These are phyloP conservation scores for Neurospora sp. DNA, from an alignment of 495 filamentous ascomycete species.

Conservation along the genomic window DNA sequence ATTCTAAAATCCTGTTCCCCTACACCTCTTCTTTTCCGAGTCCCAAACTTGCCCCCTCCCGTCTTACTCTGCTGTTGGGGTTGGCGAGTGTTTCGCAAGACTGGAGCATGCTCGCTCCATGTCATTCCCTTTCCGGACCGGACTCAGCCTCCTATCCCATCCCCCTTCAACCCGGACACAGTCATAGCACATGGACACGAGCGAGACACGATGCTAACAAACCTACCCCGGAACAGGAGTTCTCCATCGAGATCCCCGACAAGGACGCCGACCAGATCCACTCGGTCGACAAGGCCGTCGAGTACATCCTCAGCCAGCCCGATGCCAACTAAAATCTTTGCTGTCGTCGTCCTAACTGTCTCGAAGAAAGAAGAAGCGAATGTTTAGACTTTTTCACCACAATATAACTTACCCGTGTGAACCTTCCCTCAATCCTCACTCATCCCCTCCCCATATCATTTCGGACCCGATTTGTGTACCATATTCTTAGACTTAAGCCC, in stretches of 20 bases:
- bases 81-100: neutral
- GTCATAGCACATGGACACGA: neutral
- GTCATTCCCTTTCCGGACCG: no score
- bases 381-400: no score
- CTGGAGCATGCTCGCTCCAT: neutral
- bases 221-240: constrained; percentile 55
- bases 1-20: neutral
- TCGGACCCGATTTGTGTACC: no score
- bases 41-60: neutral
- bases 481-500: no score
- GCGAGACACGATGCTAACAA: constrained; percentile 11
- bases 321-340: constrained; percentile 53
- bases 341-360: no score
- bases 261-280: constrained; percentile 96
- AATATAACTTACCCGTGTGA: no score
- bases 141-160: neutral
- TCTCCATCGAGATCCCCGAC: constrained; percentile 99
- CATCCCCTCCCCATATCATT: no score
- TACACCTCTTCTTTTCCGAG: neutral
- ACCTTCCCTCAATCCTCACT: no score
- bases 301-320: constrained; percentile 91
- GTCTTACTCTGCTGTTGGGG: neutral
- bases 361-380: no score
- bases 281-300: constrained; percentile 91
- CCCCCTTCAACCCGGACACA: neutral